phyloP scores from a whole-genome alignment of 208 protist species.

The Acanthamoeba lenticulata region DNA sequence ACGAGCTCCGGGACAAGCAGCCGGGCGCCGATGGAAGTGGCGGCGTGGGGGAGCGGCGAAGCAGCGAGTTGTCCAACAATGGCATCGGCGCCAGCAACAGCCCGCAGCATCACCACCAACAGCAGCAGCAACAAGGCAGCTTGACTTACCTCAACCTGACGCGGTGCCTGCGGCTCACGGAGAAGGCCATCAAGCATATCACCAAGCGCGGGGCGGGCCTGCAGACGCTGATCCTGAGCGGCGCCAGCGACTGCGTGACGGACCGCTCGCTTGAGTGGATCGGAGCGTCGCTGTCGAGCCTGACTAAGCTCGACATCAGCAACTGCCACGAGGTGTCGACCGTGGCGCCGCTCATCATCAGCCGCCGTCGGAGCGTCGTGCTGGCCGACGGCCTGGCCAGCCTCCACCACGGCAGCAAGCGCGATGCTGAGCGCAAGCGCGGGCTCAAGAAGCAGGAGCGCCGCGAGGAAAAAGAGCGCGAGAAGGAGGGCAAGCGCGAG shows the following conservation, averaged over 20 bases:
- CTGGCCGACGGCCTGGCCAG: neutral
- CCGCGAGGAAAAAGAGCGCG: neutral
- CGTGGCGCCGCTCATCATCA: conserved; percentile 20
- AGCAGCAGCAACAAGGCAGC: neutral
- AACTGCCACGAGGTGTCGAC: conserved; percentile 56
- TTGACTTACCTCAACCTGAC: conserved; percentile 33
- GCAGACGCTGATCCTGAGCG: conserved; percentile 16
- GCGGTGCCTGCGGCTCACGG: conserved; percentile 11
- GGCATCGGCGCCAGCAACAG: neutral
- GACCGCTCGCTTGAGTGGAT: conserved; percentile 31
- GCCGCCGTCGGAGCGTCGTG: neutral
- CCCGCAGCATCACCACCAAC: no score
- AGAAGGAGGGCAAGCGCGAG: conserved; percentile 36
- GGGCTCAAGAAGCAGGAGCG: conserved; percentile 25
- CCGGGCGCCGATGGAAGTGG: neutral
- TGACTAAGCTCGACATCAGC: conserved; percentile 47
- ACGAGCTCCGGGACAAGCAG: neutral
- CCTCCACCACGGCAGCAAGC: neutral
- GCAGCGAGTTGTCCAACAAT: neutral
- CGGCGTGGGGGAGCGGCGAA: neutral
- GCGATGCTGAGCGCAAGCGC: neutral
- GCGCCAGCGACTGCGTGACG: conserved; percentile 38
- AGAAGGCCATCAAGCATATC: conserved; percentile 58
- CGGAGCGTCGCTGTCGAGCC: neutral
- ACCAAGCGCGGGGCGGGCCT: conserved; percentile 11